Percentiles rank a stretch among this genome's conserved stretches.
Conservation (phyloP, 208 protist genomes). For the Wallacemonas rigidus region DNA sequence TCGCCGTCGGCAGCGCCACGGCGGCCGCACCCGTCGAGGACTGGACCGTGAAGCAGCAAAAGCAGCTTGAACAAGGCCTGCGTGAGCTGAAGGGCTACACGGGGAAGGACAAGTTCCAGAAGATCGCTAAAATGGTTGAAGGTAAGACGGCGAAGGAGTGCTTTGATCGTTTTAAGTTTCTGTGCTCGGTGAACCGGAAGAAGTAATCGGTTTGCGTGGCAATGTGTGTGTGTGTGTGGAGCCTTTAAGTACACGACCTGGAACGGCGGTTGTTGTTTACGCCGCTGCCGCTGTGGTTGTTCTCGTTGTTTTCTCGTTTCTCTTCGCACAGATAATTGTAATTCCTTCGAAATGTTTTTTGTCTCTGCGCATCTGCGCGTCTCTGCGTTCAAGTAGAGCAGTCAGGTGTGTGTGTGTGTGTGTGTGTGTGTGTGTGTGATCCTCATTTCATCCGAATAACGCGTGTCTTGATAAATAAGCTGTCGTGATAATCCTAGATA, state of each 20-base stretch:
- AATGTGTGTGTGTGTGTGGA: slow-evolving; percentile 12
- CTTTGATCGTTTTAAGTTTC: slow-evolving; percentile 95
- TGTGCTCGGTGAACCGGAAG: slow-evolving; percentile 92
- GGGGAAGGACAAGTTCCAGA: slow-evolving; percentile 95
- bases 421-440: too few species aligned
- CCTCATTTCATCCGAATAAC: too few species aligned
- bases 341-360: too few species aligned
- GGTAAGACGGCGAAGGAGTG: slow-evolving; percentile 97
- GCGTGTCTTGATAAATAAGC: too few species aligned
- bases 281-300: too few species aligned
- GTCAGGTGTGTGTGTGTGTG: too few species aligned
- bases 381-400: too few species aligned
- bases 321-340: too few species aligned
- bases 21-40: slow-evolving; percentile 53
- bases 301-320: too few species aligned
- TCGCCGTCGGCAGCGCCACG: slow-evolving; percentile 12
- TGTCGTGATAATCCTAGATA: too few species aligned
- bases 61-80: slow-evolving; percentile 93
- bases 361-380: too few species aligned
- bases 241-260: neutral
- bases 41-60: slow-evolving; percentile 95
- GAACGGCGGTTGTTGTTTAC: too few species aligned
- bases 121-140: slow-evolving; percentile 92
- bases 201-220: slow-evolving; percentile 41
- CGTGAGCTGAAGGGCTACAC: slow-evolving; percentile 93